Evolutionary conservation across 2,329 filamentous ascomycete species (phyloP), one percentile per base, ranked within the genome.

Genomic region (Stagonosporopsis cucurbitacearum): DNA sequence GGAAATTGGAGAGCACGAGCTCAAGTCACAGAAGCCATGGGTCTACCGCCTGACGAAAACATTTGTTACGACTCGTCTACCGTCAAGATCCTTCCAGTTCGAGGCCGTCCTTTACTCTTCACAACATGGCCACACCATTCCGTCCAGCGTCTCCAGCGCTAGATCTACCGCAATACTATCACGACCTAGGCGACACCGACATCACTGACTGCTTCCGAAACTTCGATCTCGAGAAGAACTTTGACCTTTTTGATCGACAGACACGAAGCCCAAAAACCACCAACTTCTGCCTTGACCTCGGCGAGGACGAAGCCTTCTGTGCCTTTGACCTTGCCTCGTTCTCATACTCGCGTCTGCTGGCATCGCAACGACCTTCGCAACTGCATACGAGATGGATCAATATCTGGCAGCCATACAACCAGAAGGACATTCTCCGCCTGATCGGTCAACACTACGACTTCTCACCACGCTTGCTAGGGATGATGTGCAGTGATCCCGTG

Each of bases 361-460:
- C 66, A 28, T 58, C 66, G 7, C 69, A 82, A 65, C 77, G 80
- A 53, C 79, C 82, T 2, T 75, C 74, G 36, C 79, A 77, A 44
- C 75, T 81, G 41, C 81, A 79, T 57, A 86, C 89, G 4, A 81
- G 88, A 72, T 92, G 89, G 89, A 90, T 92, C 63, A 90, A 92
- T 59, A 82, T 92, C 23, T 92, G 88, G 87, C 81, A 84, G 42
- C 88, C 88, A 0, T 83, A 85, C 64, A 72, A 75, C 17, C 88
- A 91, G 64, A 78, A 77, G 32, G 78, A 83, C 3, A 68, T 83
- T 9, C 79, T 92, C 40, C 78, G 79, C 62, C 76, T 80, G 17
- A 36, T 92, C 22, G 86, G 84, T 15, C 76, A 78, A 32, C 79
- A 83, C 45, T 92, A 91, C 69, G 84, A 84, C 41, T 88, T 92